A percentile compares a stretch with the other conserved stretches of the same genome.
Conservation (phyloP, 176 grass and related monocot genomes). For the Areca catechu region DNA sequence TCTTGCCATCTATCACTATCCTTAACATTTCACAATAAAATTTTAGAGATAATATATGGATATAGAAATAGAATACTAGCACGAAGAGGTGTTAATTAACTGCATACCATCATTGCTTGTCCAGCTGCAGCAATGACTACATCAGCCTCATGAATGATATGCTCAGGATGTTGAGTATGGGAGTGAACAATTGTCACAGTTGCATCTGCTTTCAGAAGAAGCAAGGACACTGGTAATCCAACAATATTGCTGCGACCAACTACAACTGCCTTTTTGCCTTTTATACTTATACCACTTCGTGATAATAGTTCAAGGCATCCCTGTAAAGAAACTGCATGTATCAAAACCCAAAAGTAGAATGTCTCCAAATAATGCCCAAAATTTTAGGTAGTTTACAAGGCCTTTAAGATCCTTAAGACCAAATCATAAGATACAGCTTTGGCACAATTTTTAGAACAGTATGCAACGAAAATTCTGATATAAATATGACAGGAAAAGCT, state of each 20-base stretch:
- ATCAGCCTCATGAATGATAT: conserved; percentile 64
- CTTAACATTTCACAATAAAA: too few relatives aligned
- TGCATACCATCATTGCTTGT: conserved; percentile 75
- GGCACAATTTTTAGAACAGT: too few relatives aligned
- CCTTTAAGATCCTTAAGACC: too few relatives aligned
- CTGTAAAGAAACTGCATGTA: conserved; percentile 25
- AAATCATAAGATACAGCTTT: too few relatives aligned
- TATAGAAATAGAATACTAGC: too few relatives aligned
- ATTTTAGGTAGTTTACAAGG: too few relatives aligned
- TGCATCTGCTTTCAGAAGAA: conserved; percentile 88
- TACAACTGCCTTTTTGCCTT: conserved; percentile 72
- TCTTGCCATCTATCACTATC: too few relatives aligned
- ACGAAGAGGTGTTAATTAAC: background rate
- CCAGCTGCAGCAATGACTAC: conserved; percentile 87
- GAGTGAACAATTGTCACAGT: conserved; percentile 80
- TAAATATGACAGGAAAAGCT: too few relatives aligned
- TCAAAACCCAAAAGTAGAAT: background rate
- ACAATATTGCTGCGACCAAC: conserved; percentile 96
- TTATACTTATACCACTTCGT: conserved; percentile 52
- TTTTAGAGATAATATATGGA: too few relatives aligned
- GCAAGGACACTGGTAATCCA: conserved; percentile 70
- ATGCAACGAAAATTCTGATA: too few relatives aligned
- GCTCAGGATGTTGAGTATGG: conserved; percentile 51
- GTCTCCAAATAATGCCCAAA: too few relatives aligned
- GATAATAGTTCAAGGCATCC: conserved; percentile 89